phyloP scores from a whole-genome alignment of 768 basidiomycete genomes.

The Russula sp. region DNA sequence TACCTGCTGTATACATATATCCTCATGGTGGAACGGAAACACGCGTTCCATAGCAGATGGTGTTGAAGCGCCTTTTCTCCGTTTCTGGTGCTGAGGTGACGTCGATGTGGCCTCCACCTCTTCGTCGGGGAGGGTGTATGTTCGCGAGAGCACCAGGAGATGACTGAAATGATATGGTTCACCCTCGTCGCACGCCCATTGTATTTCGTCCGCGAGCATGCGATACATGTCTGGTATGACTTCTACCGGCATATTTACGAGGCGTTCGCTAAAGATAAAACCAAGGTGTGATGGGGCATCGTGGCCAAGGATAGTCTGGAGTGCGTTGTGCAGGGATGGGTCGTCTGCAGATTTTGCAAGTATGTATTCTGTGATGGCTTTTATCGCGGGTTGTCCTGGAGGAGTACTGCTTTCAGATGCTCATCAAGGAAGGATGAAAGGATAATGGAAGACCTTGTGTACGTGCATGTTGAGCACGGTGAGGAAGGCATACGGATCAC shows the following conservation, averaged over 20 bases:
- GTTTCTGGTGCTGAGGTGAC: constrained; percentile 40
- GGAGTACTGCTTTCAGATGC: not conserved
- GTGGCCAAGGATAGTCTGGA: constrained; percentile 50
- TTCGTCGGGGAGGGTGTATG: constrained; percentile 74
- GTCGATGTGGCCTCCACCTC: constrained; percentile 41
- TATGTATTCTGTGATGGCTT: constrained; percentile 67
- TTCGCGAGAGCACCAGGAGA: constrained; percentile 71
- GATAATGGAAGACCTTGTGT: constrained; percentile 48
- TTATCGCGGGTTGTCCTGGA: constrained; percentile 69
- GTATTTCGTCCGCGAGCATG: constrained; percentile 84
- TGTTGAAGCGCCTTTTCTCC: constrained; percentile 37
- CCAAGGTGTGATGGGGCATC: constrained; percentile 60
- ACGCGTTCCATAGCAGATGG: constrained; percentile 48
- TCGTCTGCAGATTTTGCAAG: constrained; percentile 56
- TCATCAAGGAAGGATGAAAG: constrained; percentile 3
- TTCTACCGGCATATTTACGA: constrained; percentile 95
- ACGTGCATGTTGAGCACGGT: constrained; percentile 77
- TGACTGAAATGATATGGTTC: constrained; percentile 72
- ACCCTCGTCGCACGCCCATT: constrained; percentile 63
- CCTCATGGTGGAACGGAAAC: constrained; percentile 84
- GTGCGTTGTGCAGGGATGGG: constrained; percentile 48
- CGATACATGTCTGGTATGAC: constrained; percentile 88
- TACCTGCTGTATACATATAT: constrained; percentile 68
- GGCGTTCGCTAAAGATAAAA: constrained; percentile 79
- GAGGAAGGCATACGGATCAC: constrained; percentile 87